A percentile compares a stretch with the other conserved stretches of the same genome.
These are phyloP conservation scores for Geosmithia morbida DNA, from an alignment of 2,329 filamentous ascomycete species.

Conservation along the genomic window DNA sequence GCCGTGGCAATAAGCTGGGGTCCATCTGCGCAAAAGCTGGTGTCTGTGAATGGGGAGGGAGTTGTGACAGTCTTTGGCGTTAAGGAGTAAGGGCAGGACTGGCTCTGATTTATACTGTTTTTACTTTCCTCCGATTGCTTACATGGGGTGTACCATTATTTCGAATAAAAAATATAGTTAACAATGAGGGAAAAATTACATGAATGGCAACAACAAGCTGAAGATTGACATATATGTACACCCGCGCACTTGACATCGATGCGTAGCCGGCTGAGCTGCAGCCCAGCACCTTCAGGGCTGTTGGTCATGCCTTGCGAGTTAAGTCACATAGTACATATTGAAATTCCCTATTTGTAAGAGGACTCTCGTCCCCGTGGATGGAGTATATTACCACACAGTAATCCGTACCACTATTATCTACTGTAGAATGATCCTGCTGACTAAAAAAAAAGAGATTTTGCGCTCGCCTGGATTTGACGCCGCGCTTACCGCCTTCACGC, in stretches of 20 bases:
- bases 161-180: not conserved
- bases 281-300: no score
- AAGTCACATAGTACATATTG: no score
- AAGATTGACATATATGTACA: not conserved
- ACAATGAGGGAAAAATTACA: not conserved
- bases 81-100: conserved; percentile 23
- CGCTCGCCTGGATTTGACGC: not conserved
- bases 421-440: not conserved
- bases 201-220: not conserved
- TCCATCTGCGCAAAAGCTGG: conserved; percentile 54
- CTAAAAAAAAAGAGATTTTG: not conserved
- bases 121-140: not conserved
- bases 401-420: not conserved
- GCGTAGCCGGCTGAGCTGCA: no score
- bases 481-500: not conserved
- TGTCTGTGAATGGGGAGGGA: conserved; percentile 63
- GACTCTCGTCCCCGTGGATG: not conserved
- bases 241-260: no score
- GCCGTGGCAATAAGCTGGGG: conserved; percentile 70
- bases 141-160: not conserved
- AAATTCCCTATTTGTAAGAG: no score
- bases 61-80: conserved; percentile 55
- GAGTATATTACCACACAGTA: not conserved
- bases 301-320: no score
- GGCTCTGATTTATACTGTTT: not conserved